phyloP scores from a whole-genome alignment of 164 flowering plant genomes.

The Berberis thunbergii region DNA sequence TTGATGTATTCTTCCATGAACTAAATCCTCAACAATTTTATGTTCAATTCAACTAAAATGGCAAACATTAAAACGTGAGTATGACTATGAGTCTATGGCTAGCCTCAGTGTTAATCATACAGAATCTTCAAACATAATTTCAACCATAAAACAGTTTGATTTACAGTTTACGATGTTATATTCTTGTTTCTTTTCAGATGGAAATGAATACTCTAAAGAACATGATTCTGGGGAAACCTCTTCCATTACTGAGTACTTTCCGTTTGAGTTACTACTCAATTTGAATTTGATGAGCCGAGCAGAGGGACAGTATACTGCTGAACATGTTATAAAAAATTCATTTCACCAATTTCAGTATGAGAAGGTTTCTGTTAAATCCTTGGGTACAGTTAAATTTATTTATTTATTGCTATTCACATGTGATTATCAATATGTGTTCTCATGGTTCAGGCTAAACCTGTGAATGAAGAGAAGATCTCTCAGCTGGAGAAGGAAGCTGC shows the following conservation, averaged over 20 bases:
- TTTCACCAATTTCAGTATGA: slow-evolving; percentile 98
- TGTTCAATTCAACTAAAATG: too few species aligned
- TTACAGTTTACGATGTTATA: neutral
- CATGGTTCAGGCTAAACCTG: slow-evolving; percentile 69
- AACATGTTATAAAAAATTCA: slow-evolving; percentile 89
- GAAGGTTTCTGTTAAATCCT: slow-evolving; percentile 47
- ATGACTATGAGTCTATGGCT: too few species aligned
- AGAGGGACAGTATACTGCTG: slow-evolving; percentile 97
- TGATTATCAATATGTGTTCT: neutral
- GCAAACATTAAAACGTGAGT: slow-evolving; percentile 39
- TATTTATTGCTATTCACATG: neutral
- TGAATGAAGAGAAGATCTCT: slow-evolving; percentile 44
- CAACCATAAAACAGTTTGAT: neutral
- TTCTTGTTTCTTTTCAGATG: slow-evolving; percentile 42
- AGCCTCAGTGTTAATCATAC: too few species aligned
- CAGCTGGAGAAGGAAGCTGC: neutral
- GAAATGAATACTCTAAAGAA: slow-evolving; percentile 86
- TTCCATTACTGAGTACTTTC: slow-evolving; percentile 94
- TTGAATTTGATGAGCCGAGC: slow-evolving; percentile 96
- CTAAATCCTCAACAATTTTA: too few species aligned
- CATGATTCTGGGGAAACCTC: slow-evolving; percentile 95
- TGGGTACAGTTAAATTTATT: neutral
- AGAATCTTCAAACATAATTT: too few species aligned
- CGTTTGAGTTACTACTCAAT: slow-evolving; percentile 92
- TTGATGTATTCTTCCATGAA: too few species aligned